Evolutionary conservation across 2,329 filamentous ascomycete genomes (phyloP), one percentile per base, ranked within the genome.

Genomic region (Phyllosticta citrichinensis): DNA sequence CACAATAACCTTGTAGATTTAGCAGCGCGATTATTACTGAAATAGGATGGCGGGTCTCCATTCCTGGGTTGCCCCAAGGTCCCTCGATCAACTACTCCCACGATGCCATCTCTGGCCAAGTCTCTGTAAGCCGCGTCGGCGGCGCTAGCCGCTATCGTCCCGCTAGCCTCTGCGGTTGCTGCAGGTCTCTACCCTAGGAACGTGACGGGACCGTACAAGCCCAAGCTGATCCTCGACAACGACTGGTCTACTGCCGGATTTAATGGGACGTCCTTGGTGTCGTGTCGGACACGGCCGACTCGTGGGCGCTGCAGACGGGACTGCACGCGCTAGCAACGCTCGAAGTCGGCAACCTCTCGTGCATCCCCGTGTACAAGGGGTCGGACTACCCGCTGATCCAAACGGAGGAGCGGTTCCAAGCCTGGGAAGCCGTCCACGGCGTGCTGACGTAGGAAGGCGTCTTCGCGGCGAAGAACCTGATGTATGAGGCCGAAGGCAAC

Each of bases 351-450:
- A 75, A 76, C 57, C 65, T 81, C 1, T 71, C 69, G 54, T 81
- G 79, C 63, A 78, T 81, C 47, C 79, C 79, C 0, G 78, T 81
- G 2, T 73, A 77, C 63, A 71, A 76, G 27, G 79, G 79, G 11
- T 66, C 77, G 57, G 70, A 79, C 63, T 79, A 76, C 62, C 79
- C 79, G 0, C 68, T 81, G 11, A 67, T 80, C 51, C 78, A 79
- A 63, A 80, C 76, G 0, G 74, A 75, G 0, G 67, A 73, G 50
- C 70, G 76, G 0, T 76, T 79, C 67, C 71, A 75, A 57, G 70
- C 75, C 5, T 80, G 77, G 77, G 73, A 79, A 62, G 63, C 69
- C 3, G 67, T 79, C 2, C 74, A 79, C 59, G 79, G 77, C 1
- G 68, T 69, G 11, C 68, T 80, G 2, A 71, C 76, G 1, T 80